Conservation (phyloP, 305 asterid genomes). For the Fraxinus latifolia region DNA sequence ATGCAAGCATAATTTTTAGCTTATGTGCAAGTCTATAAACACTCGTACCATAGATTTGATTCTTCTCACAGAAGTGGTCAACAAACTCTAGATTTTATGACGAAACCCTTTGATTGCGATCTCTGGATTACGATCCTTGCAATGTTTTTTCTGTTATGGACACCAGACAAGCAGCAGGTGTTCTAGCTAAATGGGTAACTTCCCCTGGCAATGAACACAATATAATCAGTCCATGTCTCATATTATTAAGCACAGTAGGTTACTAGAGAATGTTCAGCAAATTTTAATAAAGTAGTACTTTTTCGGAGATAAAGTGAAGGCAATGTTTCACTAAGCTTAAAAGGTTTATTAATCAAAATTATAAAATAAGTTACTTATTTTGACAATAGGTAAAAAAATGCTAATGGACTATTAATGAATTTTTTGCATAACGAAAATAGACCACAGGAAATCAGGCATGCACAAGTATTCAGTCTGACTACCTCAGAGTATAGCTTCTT, state of each 20-base stretch:
- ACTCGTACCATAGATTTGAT: background rate
- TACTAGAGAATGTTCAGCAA: background rate
- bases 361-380: background rate
- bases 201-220: background rate
- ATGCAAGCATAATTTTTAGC: background rate
- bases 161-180: background rate
- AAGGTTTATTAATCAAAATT: background rate
- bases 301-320: background rate
- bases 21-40: background rate
- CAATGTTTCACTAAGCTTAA: background rate
- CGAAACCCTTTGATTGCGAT: background rate
- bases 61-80: background rate
- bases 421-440: background rate
- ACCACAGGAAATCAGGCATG: background rate
- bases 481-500: conserved; percentile 28
- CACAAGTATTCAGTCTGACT: conserved; percentile 10
- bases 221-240: background rate
- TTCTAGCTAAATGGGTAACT: background rate
- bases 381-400: background rate
- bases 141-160: background rate
- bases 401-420: background rate
- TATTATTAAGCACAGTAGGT: background rate
- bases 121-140: background rate
- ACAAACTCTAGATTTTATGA: background rate
- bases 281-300: background rate